Conservation (phyloP, 2,329 filamentous ascomycete species). For the Venturia effusa region DNA sequence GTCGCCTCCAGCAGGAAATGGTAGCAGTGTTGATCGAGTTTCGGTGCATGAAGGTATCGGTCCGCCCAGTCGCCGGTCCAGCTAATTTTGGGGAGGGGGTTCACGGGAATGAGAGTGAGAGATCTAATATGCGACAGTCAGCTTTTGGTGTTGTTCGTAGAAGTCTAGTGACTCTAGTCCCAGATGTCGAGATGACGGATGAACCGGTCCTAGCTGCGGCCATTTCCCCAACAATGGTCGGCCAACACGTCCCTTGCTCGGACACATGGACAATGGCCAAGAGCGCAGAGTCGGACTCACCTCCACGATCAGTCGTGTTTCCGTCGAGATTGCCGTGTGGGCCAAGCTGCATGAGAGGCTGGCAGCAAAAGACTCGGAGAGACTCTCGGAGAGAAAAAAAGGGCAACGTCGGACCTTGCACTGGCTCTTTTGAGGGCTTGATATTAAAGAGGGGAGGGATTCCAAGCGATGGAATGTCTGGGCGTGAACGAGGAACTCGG, state of each 20-base stretch:
- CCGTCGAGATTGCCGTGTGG: not conserved
- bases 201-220: not conserved
- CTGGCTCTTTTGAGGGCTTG: not conserved
- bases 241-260: not conserved
- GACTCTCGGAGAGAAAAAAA: not conserved
- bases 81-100: too few relatives aligned
- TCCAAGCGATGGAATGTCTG: not conserved
- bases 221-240: not conserved
- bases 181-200: not conserved
- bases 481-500: not conserved
- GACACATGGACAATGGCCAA: not conserved
- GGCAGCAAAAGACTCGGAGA: too few relatives aligned
- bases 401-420: not conserved
- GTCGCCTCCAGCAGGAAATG: not conserved
- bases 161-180: too few relatives aligned
- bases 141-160: not conserved
- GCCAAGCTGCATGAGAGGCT: not conserved
- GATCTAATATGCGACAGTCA: not conserved
- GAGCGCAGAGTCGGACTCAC: not conserved
- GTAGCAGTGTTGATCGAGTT: not conserved
- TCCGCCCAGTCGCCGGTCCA: conserved; percentile 26
- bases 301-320: not conserved
- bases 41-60: conserved; percentile 14
- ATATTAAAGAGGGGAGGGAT: not conserved
- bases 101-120: not conserved